Conservation (phyloP, 768 basidiomycete species). For the Boletus edulis region DNA sequence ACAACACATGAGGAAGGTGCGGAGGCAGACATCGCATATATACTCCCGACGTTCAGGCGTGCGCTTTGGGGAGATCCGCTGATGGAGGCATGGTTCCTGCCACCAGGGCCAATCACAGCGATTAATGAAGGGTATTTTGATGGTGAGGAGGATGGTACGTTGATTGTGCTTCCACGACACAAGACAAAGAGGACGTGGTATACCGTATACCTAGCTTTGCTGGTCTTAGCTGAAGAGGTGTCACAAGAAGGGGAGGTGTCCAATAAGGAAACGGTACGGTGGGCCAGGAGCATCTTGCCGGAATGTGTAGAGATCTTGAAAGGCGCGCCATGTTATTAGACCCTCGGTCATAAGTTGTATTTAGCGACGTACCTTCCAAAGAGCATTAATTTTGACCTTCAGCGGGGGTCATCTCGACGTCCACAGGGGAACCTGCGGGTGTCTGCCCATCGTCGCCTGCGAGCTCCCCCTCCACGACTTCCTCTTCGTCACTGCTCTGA, state of each 20-base stretch:
- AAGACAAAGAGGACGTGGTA: slow-evolving; percentile 79
- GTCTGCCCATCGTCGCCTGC: slow-evolving; percentile 30
- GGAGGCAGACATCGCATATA: slow-evolving; percentile 30
- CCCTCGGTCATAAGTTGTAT: neutral
- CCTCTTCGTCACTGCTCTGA: slow-evolving; percentile 39
- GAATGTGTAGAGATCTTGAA: slow-evolving; percentile 45
- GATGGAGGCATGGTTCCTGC: slow-evolving; percentile 62
- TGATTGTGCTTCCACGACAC: slow-evolving; percentile 62
- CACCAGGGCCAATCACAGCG: slow-evolving; percentile 44
- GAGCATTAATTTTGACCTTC: slow-evolving; percentile 1
- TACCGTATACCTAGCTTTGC: slow-evolving; percentile 57
- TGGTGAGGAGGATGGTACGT: slow-evolving; percentile 42
- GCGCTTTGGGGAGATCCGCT: slow-evolving; percentile 79
- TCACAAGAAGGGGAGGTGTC: slow-evolving; percentile 10
- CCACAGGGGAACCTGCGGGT: slow-evolving; percentile 19
- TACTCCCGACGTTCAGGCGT: slow-evolving; percentile 44
- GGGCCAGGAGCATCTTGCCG: slow-evolving; percentile 41
- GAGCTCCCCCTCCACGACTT: slow-evolving; percentile 35
- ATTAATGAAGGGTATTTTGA: slow-evolving; percentile 59
- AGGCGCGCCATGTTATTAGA: slow-evolving; percentile 35
- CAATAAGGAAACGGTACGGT: slow-evolving; percentile 28
- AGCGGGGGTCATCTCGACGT: slow-evolving; percentile 21
- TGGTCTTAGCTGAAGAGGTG: slow-evolving; percentile 48
- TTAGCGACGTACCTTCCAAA: neutral
- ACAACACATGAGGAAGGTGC: slow-evolving; percentile 9